Conservation (phyloP, 805 yeast species). For the Wickerhamomyces pijperi region DNA sequence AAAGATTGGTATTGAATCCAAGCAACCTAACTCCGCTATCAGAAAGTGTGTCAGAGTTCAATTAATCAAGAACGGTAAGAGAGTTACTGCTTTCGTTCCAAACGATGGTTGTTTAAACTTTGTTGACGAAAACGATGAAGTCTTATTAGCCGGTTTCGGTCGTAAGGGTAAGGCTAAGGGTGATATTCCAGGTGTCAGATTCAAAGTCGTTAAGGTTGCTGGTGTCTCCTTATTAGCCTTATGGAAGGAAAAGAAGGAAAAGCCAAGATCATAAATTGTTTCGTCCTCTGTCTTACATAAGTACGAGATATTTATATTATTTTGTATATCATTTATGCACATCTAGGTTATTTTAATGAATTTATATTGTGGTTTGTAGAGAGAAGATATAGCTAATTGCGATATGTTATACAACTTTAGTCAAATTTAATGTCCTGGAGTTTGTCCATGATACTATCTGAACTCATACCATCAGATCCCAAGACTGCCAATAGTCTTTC, state of each 20-base stretch:
- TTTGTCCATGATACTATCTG: neutral
- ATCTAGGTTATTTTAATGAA: constrained; percentile 6
- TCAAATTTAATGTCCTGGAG: neutral
- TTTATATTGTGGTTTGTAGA: too few species aligned
- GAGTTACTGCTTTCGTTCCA: constrained; percentile 99
- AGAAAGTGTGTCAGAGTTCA: constrained; percentile 99
- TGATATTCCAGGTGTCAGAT: constrained; percentile 99
- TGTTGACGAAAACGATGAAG: constrained; percentile 99
- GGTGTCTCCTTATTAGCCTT: constrained; percentile 99
- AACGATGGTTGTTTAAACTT: constrained; percentile 99
- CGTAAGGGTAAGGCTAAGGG: constrained; percentile 99
- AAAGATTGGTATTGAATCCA: constrained; percentile 99
- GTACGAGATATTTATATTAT: constrained; percentile 8
- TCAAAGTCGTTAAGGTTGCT: constrained; percentile 99
- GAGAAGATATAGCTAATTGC: too few species aligned
- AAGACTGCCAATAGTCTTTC: neutral
- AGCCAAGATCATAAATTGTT: constrained; percentile 88
- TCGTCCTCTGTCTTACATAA: neutral
- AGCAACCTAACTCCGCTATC: constrained; percentile 99
- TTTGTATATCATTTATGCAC: constrained; percentile 20
- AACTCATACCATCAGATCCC: neutral
- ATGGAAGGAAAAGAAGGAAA: constrained; percentile 99
- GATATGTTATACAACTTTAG: too few species aligned
- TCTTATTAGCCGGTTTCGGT: constrained; percentile 99
- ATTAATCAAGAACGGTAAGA: constrained; percentile 99